A percentile compares a stretch with the other conserved stretches of the same genome.
phyloP scores from a whole-genome alignment of 2,329 filamentous ascomycete species.

The Zymoseptoria brevis region DNA sequence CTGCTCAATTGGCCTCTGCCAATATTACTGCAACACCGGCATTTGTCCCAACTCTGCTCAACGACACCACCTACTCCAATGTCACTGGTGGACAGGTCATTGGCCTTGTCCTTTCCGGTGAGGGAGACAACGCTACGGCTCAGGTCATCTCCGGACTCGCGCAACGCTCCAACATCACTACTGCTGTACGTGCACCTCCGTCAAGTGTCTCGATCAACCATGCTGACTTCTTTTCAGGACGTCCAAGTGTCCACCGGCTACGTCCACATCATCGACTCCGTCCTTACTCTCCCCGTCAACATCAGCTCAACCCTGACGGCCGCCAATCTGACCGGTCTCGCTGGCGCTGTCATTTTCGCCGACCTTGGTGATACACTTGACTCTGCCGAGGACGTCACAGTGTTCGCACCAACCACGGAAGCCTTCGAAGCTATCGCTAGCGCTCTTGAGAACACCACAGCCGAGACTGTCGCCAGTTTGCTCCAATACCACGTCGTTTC shows the following conservation, averaged over 20 bases:
- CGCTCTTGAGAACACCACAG: slow-evolving; percentile 41
- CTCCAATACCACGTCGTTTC: slow-evolving; percentile 59
- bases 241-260: slow-evolving; percentile 30
- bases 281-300: slow-evolving; percentile 35
- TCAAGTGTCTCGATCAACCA: not conserved
- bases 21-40: slow-evolving; percentile 28
- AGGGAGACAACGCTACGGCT: slow-evolving; percentile 34
- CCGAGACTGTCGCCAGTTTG: slow-evolving; percentile 43
- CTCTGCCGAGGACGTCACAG: slow-evolving; percentile 45
- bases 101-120: not conserved
- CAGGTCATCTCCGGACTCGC: slow-evolving; percentile 48
- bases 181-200: slow-evolving; percentile 36
- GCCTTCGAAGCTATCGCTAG: slow-evolving; percentile 53
- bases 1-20: slow-evolving; percentile 41
- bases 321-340: slow-evolving; percentile 32
- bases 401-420: slow-evolving; percentile 56
- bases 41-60: slow-evolving; percentile 45
- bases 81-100: slow-evolving; percentile 53
- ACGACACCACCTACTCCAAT: slow-evolving; percentile 46
- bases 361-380: slow-evolving; percentile 37
- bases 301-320: slow-evolving; percentile 15
- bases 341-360: slow-evolving; percentile 34
- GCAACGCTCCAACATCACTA: slow-evolving; percentile 41
- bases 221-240: slow-evolving; percentile 6
- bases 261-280: slow-evolving; percentile 40